Percentiles rank a stretch among this genome's conserved stretches.
Conservation (phyloP, 1,284 basidiomycete species). For the Malassezia restricta region DNA sequence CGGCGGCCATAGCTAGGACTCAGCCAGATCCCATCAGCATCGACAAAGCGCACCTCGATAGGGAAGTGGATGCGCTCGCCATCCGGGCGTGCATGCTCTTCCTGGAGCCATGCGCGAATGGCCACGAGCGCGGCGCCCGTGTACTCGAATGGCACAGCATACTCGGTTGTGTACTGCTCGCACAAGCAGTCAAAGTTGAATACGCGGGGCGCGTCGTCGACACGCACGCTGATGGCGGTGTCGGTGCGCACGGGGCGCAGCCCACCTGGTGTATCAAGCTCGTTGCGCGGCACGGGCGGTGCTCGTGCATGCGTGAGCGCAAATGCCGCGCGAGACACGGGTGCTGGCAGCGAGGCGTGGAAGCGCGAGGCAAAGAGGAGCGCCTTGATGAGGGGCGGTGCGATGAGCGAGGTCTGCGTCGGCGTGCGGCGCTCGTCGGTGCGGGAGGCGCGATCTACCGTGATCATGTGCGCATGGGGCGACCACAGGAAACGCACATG, state of each 20-base stretch:
- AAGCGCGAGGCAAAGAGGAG: conserved; percentile 21
- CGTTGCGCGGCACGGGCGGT: background rate
- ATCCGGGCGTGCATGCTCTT: conserved; percentile 54
- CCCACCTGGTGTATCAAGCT: background rate
- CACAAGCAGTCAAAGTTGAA: conserved; percentile 47
- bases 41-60: conserved; percentile 81
- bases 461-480: conserved; percentile 63
- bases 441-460: conserved; percentile 63
- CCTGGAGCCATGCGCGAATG: conserved; percentile 62
- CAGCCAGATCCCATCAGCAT: conserved; percentile 81
- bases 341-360: conserved; percentile 10
- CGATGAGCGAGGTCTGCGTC: background rate
- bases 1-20: conserved; percentile 68
- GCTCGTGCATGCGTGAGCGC: conserved; percentile 15
- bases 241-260: background rate
- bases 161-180: conserved; percentile 54
- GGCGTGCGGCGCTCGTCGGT: conserved; percentile 48
- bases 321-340: conserved; percentile 13
- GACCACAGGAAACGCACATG: conserved; percentile 95
- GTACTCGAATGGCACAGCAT: conserved; percentile 65
- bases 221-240: conserved; percentile 20
- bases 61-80: conserved; percentile 83
- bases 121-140: conserved; percentile 58
- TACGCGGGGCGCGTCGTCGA: conserved; percentile 32
- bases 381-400: conserved; percentile 5